Percentiles rank a stretch among this genome's conserved stretches.
Conservation (phyloP, 768 basidiomycete species). For the Galerina marginata region DNA sequence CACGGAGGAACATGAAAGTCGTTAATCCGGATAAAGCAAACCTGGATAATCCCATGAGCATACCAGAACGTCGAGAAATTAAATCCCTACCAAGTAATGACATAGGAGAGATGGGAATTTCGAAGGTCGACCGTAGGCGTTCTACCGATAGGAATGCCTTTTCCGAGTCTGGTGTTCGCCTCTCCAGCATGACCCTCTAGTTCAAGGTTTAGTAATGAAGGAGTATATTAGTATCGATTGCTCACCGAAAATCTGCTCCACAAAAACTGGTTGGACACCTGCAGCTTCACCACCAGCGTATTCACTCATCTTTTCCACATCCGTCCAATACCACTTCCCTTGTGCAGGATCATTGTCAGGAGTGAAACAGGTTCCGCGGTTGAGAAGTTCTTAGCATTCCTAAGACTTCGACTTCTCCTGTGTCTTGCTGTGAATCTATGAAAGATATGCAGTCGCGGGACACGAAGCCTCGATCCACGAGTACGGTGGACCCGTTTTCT, state of each 20-base stretch:
- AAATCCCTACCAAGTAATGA: conserved; percentile 82
- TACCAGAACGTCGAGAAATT: background rate
- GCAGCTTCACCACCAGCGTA: conserved; percentile 74
- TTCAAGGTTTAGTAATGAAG: background rate
- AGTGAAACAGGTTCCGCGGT: conserved; percentile 80
- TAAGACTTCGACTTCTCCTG: conserved; percentile 70
- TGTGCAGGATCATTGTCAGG: conserved; percentile 84
- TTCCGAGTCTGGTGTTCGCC: conserved; percentile 57
- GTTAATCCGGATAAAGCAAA: conserved; percentile 89
- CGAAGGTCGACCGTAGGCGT: conserved; percentile 83
- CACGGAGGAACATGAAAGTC: conserved; percentile 76
- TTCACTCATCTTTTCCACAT: conserved; percentile 80
- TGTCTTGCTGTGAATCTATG: conserved; percentile 39
- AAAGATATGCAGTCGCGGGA: conserved; percentile 50
- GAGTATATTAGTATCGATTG: conserved; percentile 8
- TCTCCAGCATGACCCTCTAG: conserved; percentile 88
- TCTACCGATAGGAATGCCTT: conserved; percentile 87
- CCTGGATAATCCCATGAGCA: conserved; percentile 51
- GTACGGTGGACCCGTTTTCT: conserved; percentile 78
- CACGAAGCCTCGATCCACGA: conserved; percentile 95
- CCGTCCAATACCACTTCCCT: conserved; percentile 92
- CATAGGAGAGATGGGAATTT: conserved; percentile 94
- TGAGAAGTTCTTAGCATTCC: conserved; percentile 89
- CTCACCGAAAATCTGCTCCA: conserved; percentile 92
- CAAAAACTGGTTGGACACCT: conserved; percentile 83